phyloP scores from a whole-genome alignment of 805 yeast genomes.

The Ogataea henricii region DNA sequence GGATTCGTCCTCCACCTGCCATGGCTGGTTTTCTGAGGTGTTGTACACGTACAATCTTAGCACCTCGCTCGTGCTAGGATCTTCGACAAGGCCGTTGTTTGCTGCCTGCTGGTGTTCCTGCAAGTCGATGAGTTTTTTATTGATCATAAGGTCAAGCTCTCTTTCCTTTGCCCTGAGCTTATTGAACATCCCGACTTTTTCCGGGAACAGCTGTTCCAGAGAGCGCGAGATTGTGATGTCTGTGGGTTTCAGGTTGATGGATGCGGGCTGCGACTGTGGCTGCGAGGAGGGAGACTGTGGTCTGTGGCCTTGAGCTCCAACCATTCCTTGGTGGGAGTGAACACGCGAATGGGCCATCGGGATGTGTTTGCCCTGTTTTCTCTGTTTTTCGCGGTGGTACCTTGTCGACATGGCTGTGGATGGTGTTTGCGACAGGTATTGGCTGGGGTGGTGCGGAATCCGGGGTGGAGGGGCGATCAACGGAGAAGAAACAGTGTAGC shows the following conservation, averaged over 20 bases:
- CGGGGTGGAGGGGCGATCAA: too few species aligned
- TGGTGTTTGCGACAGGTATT: not conserved
- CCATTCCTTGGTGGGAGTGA: slow-evolving; percentile 14
- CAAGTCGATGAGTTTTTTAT: slow-evolving; percentile 81
- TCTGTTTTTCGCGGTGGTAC: slow-evolving; percentile 25
- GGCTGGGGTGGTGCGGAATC: not conserved
- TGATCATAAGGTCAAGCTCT: slow-evolving; percentile 74
- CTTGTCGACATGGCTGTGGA: slow-evolving; percentile 17
- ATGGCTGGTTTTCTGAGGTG: slow-evolving; percentile 82
- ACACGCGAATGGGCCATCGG: slow-evolving; percentile 19
- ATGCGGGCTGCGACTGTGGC: slow-evolving; percentile 23
- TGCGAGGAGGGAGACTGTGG: slow-evolving; percentile 19
- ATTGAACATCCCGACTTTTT: slow-evolving; percentile 66
- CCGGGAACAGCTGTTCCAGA: slow-evolving; percentile 35
- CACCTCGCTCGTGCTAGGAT: slow-evolving; percentile 52
- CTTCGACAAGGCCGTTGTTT: slow-evolving; percentile 43
- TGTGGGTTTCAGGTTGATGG: slow-evolving; percentile 38
- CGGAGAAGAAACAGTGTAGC: too few species aligned
- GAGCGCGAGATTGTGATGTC: slow-evolving; percentile 36
- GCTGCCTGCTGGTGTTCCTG: slow-evolving; percentile 64
- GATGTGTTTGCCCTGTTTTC: slow-evolving; percentile 17
- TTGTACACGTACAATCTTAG: slow-evolving; percentile 83
- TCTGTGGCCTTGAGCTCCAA: slow-evolving; percentile 17
- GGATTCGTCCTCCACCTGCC: slow-evolving; percentile 54
- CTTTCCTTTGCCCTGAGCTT: slow-evolving; percentile 79